Percentiles rank a stretch among this genome's conserved stretches.
phyloP scores from a whole-genome alignment of 2,329 filamentous ascomycete genomes.

The Chalaropsis thielavioides region DNA sequence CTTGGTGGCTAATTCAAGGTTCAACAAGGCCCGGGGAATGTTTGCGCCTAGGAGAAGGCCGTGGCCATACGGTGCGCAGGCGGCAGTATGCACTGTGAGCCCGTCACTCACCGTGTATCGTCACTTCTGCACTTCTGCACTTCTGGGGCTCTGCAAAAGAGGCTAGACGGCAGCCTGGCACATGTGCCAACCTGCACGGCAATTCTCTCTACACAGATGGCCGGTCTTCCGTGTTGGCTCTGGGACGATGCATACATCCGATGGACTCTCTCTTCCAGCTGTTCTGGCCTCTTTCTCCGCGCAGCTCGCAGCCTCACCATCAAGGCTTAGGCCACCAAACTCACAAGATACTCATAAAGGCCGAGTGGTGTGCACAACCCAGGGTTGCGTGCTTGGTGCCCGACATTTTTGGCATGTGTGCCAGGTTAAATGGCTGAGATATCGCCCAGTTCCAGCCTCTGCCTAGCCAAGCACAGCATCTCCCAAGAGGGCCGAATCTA shows the following conservation, averaged over 20 bases:
- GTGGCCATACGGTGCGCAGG: background rate
- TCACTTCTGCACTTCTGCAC: too few relatives aligned
- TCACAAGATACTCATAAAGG: background rate
- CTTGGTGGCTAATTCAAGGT: background rate
- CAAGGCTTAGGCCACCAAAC: background rate
- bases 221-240: too few relatives aligned
- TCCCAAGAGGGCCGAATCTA: background rate
- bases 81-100: background rate
- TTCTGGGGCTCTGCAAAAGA: background rate
- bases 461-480: background rate
- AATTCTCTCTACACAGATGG: too few relatives aligned
- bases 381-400: background rate
- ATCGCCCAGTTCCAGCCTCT: background rate
- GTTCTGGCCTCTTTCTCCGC: background rate
- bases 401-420: background rate
- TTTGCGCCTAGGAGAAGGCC: conserved; percentile 2
- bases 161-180: background rate
- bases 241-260: too few relatives aligned
- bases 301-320: background rate
- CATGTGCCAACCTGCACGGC: too few relatives aligned
- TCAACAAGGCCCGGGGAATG: background rate
- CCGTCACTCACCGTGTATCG: background rate
- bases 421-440: background rate
- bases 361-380: background rate
- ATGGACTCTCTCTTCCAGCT: background rate